phyloP scores from a whole-genome alignment of 306 rosid species.

The Oemleria cerasiformis region DNA sequence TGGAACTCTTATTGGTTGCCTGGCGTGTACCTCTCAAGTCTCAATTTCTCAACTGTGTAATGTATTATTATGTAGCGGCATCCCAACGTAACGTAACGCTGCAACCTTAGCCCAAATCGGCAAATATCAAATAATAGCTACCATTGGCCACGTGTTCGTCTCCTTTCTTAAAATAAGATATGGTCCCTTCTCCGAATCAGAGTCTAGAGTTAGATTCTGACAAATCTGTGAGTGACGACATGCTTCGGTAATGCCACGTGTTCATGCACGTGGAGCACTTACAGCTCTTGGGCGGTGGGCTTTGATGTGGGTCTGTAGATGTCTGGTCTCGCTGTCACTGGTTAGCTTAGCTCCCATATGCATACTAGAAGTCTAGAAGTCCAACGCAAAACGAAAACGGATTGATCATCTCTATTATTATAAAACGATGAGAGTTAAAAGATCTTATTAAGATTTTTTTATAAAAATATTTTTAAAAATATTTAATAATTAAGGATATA shows the following conservation, averaged over 20 bases:
- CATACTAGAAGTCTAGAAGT: background rate
- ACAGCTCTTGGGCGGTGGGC: constrained; percentile 36
- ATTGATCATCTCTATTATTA: too few relatives aligned
- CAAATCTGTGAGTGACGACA: constrained; percentile 10
- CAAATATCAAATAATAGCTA: background rate
- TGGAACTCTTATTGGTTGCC: background rate
- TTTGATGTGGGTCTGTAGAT: background rate
- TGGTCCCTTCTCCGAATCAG: constrained; percentile 18
- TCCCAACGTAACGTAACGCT: background rate
- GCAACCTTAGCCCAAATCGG: constrained; percentile 6
- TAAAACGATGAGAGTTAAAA: too few relatives aligned
- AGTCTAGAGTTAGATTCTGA: background rate
- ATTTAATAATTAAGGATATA: too few relatives aligned
- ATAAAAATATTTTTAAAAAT: too few relatives aligned
- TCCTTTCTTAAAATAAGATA: background rate
- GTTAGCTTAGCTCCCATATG: background rate
- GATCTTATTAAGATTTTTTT: too few relatives aligned
- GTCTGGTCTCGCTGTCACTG: constrained; percentile 7
- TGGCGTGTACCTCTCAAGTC: constrained; percentile 7
- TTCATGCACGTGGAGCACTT: constrained; percentile 34
- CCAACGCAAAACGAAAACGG: background rate
- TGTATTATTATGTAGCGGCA: background rate
- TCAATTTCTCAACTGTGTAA: background rate
- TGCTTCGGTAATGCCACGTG: constrained; percentile 16
- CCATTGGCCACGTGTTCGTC: constrained; percentile 23